A percentile compares a stretch with the other conserved stretches of the same genome.
phyloP scores from a whole-genome alignment of 331 rosid genomes.

The Cydonia oblonga region DNA sequence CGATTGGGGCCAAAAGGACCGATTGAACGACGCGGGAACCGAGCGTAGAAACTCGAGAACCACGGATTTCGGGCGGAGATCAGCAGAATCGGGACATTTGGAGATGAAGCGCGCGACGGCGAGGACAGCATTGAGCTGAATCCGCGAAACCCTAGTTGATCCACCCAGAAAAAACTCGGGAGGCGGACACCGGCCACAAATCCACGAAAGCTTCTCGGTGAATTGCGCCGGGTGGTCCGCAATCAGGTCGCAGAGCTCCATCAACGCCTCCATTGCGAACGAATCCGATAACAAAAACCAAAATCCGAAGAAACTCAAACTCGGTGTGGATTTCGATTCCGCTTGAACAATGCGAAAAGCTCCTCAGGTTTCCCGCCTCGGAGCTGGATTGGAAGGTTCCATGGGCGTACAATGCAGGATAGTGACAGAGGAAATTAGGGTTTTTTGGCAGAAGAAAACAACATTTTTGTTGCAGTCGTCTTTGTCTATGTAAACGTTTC shows the following conservation, averaged over 20 bases:
- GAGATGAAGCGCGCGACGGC: slow-evolving; percentile 83
- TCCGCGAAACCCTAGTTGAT: slow-evolving; percentile 73
- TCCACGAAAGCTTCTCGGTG: slow-evolving; percentile 71
- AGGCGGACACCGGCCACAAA: slow-evolving; percentile 71
- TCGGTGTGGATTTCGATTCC: neutral
- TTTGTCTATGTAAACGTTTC: too few relatives aligned
- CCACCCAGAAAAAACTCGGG: slow-evolving; percentile 54
- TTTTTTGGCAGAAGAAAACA: too few relatives aligned
- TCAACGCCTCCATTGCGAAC: slow-evolving; percentile 71
- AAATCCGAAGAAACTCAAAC: neutral
- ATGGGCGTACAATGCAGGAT: neutral
- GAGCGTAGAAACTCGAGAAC: slow-evolving; percentile 64
- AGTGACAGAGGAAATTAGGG: neutral
- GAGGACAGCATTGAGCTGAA: slow-evolving; percentile 88
- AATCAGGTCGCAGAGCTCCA: slow-evolving; percentile 87
- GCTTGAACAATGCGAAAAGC: neutral
- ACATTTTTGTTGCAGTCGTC: too few relatives aligned
- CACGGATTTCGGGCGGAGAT: slow-evolving; percentile 62
- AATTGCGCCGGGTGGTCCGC: slow-evolving; percentile 67
- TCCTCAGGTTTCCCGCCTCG: slow-evolving; percentile 3
- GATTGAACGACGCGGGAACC: slow-evolving; percentile 56
- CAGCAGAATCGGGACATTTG: slow-evolving; percentile 49
- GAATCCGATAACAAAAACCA: slow-evolving; percentile 1
- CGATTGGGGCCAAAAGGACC: slow-evolving; percentile 76
- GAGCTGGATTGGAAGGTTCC: slow-evolving; percentile 7